phyloP scores from a whole-genome alignment of 352 stramenopile species.

The Globisporangium nodosum region DNA sequence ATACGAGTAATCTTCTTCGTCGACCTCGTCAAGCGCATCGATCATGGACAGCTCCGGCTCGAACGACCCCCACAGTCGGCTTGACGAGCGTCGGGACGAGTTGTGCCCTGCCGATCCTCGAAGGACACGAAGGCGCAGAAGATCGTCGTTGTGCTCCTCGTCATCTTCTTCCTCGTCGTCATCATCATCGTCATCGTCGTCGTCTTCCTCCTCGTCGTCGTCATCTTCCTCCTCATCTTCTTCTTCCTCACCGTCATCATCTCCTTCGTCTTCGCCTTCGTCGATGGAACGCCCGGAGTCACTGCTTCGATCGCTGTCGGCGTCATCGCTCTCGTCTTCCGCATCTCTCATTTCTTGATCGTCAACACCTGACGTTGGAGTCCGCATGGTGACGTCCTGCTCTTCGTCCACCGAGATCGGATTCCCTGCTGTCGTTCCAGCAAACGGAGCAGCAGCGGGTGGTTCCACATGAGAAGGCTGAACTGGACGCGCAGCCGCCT shows the following conservation, averaged over 20 bases:
- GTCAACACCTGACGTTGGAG: constrained; percentile 30
- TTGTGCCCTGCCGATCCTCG: constrained; percentile 27
- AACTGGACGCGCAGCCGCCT: background rate
- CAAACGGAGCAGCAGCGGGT: background rate
- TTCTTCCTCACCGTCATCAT: constrained; percentile 17
- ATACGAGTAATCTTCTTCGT: constrained; percentile 84
- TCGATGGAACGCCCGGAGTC: constrained; percentile 45
- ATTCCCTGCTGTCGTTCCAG: background rate
- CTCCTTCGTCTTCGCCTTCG: constrained; percentile 20
- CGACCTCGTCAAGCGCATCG: constrained; percentile 75
- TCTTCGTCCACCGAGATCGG: constrained; percentile 12
- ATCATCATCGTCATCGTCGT: constrained; percentile 57
- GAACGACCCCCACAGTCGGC: constrained; percentile 62
- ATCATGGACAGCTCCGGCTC: constrained; percentile 62
- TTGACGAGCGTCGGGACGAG: constrained; percentile 28
- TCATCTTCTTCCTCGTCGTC: constrained; percentile 55
- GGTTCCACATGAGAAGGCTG: background rate
- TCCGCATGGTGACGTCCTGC: constrained; percentile 68
- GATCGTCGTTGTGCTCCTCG: constrained; percentile 54
- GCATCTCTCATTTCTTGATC: constrained; percentile 60
- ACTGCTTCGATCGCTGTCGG: constrained; percentile 55
- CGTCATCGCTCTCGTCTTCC: constrained; percentile 47
- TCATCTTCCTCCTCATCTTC: constrained; percentile 51
- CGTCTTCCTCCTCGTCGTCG: constrained; percentile 48
- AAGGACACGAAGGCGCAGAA: constrained; percentile 45